Conservation (phyloP, 306 rosid genomes). For the Cucurbita maxima region DNA sequence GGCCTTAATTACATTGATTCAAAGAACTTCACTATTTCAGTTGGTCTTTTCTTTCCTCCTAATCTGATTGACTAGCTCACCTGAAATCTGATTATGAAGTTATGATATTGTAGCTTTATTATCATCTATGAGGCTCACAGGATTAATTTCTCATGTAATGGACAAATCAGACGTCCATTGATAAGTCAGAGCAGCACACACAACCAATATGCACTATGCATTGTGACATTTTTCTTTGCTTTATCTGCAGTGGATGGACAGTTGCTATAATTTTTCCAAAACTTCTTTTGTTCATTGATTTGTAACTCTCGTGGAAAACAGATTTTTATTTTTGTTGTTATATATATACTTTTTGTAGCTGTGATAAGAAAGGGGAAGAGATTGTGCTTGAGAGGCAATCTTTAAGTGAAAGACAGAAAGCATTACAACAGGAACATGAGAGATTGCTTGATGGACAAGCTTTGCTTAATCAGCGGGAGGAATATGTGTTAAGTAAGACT, state of each 20-base stretch:
- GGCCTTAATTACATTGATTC: background rate
- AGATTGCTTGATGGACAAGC: conserved; percentile 70
- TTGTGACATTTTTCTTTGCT: background rate
- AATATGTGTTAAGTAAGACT: conserved; percentile 41
- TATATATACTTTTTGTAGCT: conserved; percentile 20
- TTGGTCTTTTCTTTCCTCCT: background rate
- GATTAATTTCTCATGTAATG: background rate
- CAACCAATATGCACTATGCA: background rate
- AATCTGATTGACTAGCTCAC: background rate
- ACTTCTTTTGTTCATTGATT: background rate
- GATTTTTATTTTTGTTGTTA: background rate
- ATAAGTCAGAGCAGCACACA: background rate
- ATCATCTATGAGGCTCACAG: background rate
- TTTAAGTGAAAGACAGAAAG: conserved; percentile 65
- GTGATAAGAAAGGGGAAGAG: conserved; percentile 78
- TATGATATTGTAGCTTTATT: background rate
- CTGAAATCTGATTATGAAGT: background rate
- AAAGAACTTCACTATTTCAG: background rate
- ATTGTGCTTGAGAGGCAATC: conserved; percentile 63
- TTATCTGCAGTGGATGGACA: background rate
- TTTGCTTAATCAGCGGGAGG: conserved; percentile 72
- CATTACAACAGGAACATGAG: conserved; percentile 74
- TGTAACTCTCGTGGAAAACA: background rate
- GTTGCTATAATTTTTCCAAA: background rate
- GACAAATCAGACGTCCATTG: background rate